Base-by-base conservation (phyloP, 768 basidiomycete genomes). In the Amanita jacksonii region DNA sequence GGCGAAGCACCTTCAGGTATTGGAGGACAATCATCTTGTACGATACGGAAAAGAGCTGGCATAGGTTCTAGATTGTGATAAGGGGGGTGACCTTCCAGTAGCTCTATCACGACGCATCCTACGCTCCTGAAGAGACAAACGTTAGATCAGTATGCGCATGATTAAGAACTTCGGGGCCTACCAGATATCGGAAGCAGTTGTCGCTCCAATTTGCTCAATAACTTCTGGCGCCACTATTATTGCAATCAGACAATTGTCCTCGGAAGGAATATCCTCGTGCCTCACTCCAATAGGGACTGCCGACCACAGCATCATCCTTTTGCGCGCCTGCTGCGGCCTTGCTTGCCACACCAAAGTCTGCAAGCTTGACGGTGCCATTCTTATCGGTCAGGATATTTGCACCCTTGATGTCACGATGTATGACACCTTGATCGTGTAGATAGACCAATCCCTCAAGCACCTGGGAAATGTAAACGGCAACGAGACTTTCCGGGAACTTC, bases 331-430 rank as follows among this genome's bases (percentile, higher is more conserved):
- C 83, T 1, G 80, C 74, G 8, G 86, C 79, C 34, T 73, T 79
- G 43, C 82, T 84, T 8, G 92, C 91, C 15, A 99, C 96, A 40
- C 96, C 96, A 57, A 99, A 99, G 63, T 99, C 96, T 9, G 96
- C 96, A n/a, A 99, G 74, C 63, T 98, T 99, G 47, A 99, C 93
- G 16, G 83, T 85, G 5, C 96, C 96, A 66, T 97, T 94, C 65
- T 99, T 99, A 60, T 96, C 97, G 15, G 96, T 97, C 35, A 99
- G 70, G 57, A 99, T 96, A 52, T 99, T 99, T 10, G 96, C 94
- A 27, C 96, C 96, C 61, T 99, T 99, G 69, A 99, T 98, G 56
- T 99, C 96, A 24, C 96, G 76, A 61, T 99, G 96, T 54, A 99
- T 97, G 49, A 99, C 96, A 70, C 96, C 96, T 68, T 98, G 94